These are phyloP conservation scores for Conidiobolus coronatus DNA, from an alignment of 371 early-diverging fungal species.

Conservation along the genomic window DNA sequence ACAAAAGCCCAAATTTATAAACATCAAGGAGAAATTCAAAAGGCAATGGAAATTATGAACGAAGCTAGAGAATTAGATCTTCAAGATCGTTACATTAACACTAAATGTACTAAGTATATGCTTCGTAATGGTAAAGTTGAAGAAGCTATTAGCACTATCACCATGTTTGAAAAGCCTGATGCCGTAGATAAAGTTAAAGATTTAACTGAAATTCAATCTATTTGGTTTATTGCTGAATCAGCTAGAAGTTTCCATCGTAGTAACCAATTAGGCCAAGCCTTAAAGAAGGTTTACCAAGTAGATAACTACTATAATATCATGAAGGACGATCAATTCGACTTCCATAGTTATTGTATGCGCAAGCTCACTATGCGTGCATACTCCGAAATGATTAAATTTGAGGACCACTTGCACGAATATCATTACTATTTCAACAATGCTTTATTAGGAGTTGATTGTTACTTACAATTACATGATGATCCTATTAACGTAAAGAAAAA, in stretches of 20 bases:
- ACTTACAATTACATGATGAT: conserved; percentile 40
- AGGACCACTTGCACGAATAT: conserved; percentile 45
- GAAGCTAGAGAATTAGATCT: conserved; percentile 73
- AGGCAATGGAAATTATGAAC: conserved; percentile 53
- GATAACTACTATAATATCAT: conserved; percentile 26
- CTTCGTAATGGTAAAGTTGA: conserved; percentile 51
- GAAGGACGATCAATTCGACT: conserved; percentile 89
- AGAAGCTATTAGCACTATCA: conserved; percentile 62
- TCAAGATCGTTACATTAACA: conserved; percentile 87
- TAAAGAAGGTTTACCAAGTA: conserved; percentile 68
- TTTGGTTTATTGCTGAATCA: conserved; percentile 63
- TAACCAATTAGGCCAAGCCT: conserved; percentile 48
- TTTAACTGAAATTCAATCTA: conserved; percentile 73
- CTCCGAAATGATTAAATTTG: conserved; percentile 39
- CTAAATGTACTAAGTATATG: conserved; percentile 87
- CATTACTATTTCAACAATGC: conserved; percentile 54
- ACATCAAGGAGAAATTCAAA: conserved; percentile 50
- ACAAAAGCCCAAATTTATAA: conserved; percentile 84
- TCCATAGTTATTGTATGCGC: conserved; percentile 82
- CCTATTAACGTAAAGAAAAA: conserved; percentile 16
- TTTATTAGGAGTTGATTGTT: conserved; percentile 33
- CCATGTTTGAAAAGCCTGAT: conserved; percentile 56
- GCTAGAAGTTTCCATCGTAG: conserved; percentile 42
- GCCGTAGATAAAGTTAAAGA: conserved; percentile 50
- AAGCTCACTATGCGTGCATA: conserved; percentile 76